Evolutionary conservation across 1,139 yeast species (phyloP), one percentile per base, ranked within the genome.

Genomic region (Williopsis jadinii): DNA sequence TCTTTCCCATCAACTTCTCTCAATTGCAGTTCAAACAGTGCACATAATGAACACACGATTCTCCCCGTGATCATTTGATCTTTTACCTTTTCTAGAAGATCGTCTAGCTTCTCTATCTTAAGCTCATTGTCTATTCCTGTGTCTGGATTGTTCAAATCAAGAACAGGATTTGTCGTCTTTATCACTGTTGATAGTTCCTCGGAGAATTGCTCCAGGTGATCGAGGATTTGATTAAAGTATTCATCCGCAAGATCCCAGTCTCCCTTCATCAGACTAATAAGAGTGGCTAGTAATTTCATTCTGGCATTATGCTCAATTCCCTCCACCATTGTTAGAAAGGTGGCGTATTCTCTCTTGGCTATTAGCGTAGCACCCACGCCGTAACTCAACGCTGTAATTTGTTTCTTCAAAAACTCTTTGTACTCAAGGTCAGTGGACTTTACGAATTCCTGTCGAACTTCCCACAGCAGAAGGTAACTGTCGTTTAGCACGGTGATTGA

Each of bases 301-400:
- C 47, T 39, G 12, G 10, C 9, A 13, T 36, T 24, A 19, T 37
- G 34, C 3, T 42, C 19, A 8, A 51, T 46, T 8, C 54, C 41
- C 15, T 51, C 46, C 0, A 53, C 48, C 27, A 50, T 48, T 1
- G 58, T 50, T 14, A 60, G 48, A 35, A 56, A 44, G 2, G 66
- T 59, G 3, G 56, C 43, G 34, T 55, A 58, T 38, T 64, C 66
- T 39, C 61, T 58, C 47, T 61, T 58, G 3, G 62, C 60, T n/a
- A 60, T 53, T 44, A 63, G 49, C 24, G 58, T 47, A 2, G 60
- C 54, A n/a, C 55, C 47, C 2, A 63, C 48, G 15, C 56, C 55
- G 42, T 52, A 58, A 13, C 55, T 44, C 3, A 56, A 19, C 1
- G 48, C 36, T 28, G 41, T 40, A 12, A 49, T 26, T 9, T 38